Base-by-base conservation (phyloP, 352 stramenopile genomes). In the Phytophthora meadii region DNA sequence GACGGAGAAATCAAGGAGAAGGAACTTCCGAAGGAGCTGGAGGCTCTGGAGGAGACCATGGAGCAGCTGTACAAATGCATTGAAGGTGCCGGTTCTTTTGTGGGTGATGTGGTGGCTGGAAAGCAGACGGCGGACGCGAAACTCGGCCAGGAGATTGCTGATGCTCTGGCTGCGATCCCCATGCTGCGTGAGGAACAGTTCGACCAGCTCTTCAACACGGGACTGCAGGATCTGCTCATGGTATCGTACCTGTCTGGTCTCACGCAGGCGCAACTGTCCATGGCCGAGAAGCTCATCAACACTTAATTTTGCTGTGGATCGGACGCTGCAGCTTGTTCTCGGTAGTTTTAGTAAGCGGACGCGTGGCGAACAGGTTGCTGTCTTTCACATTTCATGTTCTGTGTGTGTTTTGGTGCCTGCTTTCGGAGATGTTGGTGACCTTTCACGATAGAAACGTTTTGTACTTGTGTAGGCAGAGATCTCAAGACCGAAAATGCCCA, bases 211-310 rank as follows among this genome's bases (percentile, higher is more conserved):
- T 98, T 99, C 78, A 96, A 95, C 76, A 94, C 93, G 69, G 97
- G 97, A 17, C 76, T 99, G 69, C 97, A 99, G 82, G 97, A 99
- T 81, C 86, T 99, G 54, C 87, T 99, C 61, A 99, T 99, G 97
- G 96, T 99, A 22, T 98, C 93, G 58, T 99, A 99, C 81, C 90
- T 99, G 67, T 97, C 92, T 56, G 97, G 97, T 58, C 87, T 99
- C 64, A 99, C 97, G 49, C 91, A 98, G 83, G 98, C 97, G 60
- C 97, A 99, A 82, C 81, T 99, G 42, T 94, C 90, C 36, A 98
- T 99, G 88, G 94, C 96, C 30, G 97, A 99, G 79, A 99, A 99
- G 83, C 85, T 99, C 71, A 98, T 98, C 81, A 95, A 92, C 74
- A 84, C 87, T 15, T 95, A 92, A 73, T 34, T 36, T 55, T 60